These are phyloP conservation scores for Cladosporium sp. DNA, from an alignment of 2,329 filamentous ascomycete species.

Conservation along the genomic window DNA sequence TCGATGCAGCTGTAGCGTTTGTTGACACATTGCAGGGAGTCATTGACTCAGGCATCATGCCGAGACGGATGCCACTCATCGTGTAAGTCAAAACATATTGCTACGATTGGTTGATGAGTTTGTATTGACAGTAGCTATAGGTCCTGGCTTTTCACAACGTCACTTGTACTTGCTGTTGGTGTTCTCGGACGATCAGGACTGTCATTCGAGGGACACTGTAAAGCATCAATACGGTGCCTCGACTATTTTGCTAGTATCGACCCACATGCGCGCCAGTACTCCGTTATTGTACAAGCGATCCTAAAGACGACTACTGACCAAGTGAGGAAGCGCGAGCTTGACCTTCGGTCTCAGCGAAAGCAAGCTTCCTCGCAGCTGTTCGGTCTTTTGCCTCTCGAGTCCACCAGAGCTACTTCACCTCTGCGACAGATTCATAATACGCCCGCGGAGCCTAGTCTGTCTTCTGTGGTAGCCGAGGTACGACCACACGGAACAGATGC, in stretches of 20 bases:
- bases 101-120: neutral
- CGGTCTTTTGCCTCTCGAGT: constrained; percentile 27
- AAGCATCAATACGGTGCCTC: constrained; percentile 28
- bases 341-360: constrained; percentile 28
- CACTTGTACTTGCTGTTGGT: constrained; percentile 34
- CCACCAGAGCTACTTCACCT: neutral
- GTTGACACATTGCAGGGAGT: constrained; percentile 30
- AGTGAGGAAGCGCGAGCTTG: constrained; percentile 29
- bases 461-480: neutral
- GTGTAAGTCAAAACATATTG: constrained; percentile 24
- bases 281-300: constrained; percentile 30
- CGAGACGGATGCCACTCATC: constrained; percentile 29
- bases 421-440: neutral
- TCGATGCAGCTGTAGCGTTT: constrained; percentile 34
- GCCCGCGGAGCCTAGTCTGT: neutral
- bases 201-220: constrained; percentile 29
- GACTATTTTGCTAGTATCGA: constrained; percentile 34
- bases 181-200: constrained; percentile 32
- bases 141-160: constrained; percentile 37
- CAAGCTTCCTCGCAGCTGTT: constrained; percentile 35
- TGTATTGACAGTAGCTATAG: constrained; percentile 12
- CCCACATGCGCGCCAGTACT: constrained; percentile 36
- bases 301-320: constrained; percentile 28
- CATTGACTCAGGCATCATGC: constrained; percentile 25
- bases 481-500: neutral